Evolutionary conservation across 2,329 filamentous ascomycete species (phyloP), one percentile per base, ranked within the genome.

Genomic region (Colletotrichum cordylinicola): DNA sequence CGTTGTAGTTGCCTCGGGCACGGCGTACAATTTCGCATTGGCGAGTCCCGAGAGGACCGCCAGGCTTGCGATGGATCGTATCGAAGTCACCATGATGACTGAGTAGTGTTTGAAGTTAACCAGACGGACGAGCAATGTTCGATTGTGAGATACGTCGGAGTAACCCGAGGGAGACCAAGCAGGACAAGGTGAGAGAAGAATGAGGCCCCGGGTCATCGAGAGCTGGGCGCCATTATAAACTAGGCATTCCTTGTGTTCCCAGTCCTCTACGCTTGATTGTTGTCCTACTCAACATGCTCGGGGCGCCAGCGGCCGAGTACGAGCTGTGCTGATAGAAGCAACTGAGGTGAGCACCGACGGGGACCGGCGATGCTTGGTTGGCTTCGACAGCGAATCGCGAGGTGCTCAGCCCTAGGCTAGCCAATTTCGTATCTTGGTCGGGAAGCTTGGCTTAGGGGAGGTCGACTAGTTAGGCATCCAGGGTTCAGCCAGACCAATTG

Each of bases 1-100:
- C 37, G 78, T 75, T 35, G 78, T 72, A 12, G 87, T 88, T 58
- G 83, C 83, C 77, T 79, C 77, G 9, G 87, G 82, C 33, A 82
- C 79, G 43, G 81, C 82, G 21, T 85, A 82, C 27, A 81, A 82
- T 39, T 84, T 78, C 9, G 84, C 86, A 66, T 83, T 82, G 72
- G 81, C 84, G 35, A 82, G 80, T 37, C 80, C 81, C 70, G 82
- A 77, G 18, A 88, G 80, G 33, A 76, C 79, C 64, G 78, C 78
- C 43, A 80, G 35, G 62, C 78, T 77, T 48, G 78, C 76, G n/a
- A 75, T 43, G 27, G 66, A 72, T 21, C 80, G 76, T 37, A 81
- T 78, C 35, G 83, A 74, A 35, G 72, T 79, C 65, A 79, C 78
- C 80, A 83, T 81, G 43, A 76, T 80, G 65, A 15, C 72, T 48